Percentiles rank a stretch among this genome's conserved stretches.
Conservation (phyloP, 306 rosid species). For the Chamaecrista fasciculata region DNA sequence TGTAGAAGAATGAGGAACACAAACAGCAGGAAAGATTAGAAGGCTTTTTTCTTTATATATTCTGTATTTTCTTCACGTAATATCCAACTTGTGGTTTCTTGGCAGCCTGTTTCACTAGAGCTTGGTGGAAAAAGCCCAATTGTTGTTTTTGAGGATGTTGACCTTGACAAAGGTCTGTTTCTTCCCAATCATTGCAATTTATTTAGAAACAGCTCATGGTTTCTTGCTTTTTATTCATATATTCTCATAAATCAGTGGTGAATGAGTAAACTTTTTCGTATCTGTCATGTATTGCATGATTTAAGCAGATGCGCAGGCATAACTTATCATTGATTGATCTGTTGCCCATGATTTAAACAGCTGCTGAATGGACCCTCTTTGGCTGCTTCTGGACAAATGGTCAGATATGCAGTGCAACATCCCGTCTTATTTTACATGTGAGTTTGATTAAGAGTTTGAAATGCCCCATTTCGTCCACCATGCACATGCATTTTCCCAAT, state of each 20-base stretch:
- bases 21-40: not conserved
- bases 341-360: constrained; percentile 51
- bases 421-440: constrained; percentile 92
- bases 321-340: constrained; percentile 13
- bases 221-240: constrained; percentile 1
- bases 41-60: not conserved
- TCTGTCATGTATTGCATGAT: constrained; percentile 4
- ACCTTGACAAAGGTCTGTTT: constrained; percentile 88
- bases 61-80: constrained; percentile 21
- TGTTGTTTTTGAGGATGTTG: constrained; percentile 89
- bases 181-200: constrained; percentile 21
- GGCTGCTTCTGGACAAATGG: constrained; percentile 99
- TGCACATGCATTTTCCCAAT: not conserved
- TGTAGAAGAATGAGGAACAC: not conserved
- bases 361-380: constrained; percentile 92
- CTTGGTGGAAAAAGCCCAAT: constrained; percentile 97
- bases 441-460: constrained; percentile 33
- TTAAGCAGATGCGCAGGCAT: not conserved
- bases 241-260: constrained; percentile 11
- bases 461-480: constrained; percentile 16
- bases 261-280: constrained; percentile 1
- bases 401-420: constrained; percentile 99
- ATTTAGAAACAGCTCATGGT: constrained; percentile 3
- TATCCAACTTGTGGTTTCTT: constrained; percentile 30
- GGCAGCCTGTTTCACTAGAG: constrained; percentile 94